These are phyloP conservation scores for Acer negundo DNA, from an alignment of 345 rosid genomes.

Conservation along the genomic window DNA sequence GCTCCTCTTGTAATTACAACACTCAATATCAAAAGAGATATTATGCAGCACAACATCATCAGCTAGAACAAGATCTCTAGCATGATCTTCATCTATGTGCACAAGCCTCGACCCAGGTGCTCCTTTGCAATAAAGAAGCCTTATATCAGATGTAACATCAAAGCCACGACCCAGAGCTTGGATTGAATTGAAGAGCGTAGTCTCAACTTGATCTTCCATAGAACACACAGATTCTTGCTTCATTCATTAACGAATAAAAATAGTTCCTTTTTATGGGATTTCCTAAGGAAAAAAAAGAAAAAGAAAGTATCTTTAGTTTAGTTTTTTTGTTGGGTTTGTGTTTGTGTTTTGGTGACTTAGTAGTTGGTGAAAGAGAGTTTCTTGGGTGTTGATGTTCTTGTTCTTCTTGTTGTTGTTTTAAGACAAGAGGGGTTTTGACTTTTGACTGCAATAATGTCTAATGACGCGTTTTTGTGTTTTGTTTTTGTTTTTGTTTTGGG, in stretches of 20 bases:
- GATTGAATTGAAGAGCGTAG: conserved; percentile 81
- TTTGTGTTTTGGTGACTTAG: conserved; percentile 14
- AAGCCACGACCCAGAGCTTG: conserved; percentile 95
- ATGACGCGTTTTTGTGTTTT: conserved; percentile 48
- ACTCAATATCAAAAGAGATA: conserved; percentile 69
- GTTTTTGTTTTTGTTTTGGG: conserved; percentile 13
- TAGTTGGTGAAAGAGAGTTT: conserved; percentile 20
- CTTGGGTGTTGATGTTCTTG: neutral
- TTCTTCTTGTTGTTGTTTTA: conserved; percentile 11
- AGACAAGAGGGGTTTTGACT: conserved; percentile 10
- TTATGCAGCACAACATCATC: conserved; percentile 53
- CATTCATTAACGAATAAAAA: conserved; percentile 20
- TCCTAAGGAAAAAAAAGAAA: conserved; percentile 2
- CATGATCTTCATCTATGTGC: conserved; percentile 60
- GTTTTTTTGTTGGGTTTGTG: neutral
- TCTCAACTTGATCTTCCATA: conserved; percentile 50
- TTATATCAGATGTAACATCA: conserved; percentile 92
- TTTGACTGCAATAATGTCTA: conserved; percentile 43
- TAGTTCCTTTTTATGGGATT: neutral
- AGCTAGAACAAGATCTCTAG: conserved; percentile 57
- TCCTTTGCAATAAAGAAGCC: conserved; percentile 92
- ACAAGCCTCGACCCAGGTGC: conserved; percentile 89
- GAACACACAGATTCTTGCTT: conserved; percentile 14
- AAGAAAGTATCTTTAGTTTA: neutral
- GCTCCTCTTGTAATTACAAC: conserved; percentile 41